Evolutionary conservation across 495 filamentous ascomycete species (phyloP), one percentile per base, ranked within the genome.

Genomic region (Tuber microsphaerosporum): DNA sequence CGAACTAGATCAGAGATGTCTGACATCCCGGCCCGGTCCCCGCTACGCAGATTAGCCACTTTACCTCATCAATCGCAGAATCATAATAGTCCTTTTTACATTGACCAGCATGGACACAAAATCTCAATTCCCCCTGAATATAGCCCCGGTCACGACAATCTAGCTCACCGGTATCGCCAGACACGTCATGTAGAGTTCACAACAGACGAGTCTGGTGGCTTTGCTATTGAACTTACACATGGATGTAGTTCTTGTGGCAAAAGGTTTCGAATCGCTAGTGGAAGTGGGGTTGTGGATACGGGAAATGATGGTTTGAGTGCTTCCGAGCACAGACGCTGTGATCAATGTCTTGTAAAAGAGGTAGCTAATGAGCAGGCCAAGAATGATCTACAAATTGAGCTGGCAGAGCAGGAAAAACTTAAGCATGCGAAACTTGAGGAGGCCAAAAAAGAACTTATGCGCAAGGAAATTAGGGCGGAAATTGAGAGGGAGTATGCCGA

Each of bases 381-480:
- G 16, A 31, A 65, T 34, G 5, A 65, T 19, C 5, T 34, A 65
- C 56, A 65, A 65, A 3, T 34, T 34, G 26, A 26, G 56, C 26
- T 34, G 34, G 26, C 2, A 43, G 72, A 75, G 41, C 71, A 75
- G 51, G 71, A 78, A n/a, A 75, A 78, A 56, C 39, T 76, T 19
- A 83, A 73, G 45, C 71, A 75, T 56, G 74, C 71, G 37, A 73
- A 80, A 17, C 75, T 74, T 43, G 39, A 74, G n/a, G 77, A 83
- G 56, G 65, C 76, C 69, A 75, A 79, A 48, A 70, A 80, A 76
- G 81, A 72, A 61, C 51, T 77, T 8, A 81, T 82, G 79, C 79
- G 73, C 70, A 74, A 65, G 26, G 26, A 84, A 76, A 76, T 81
- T 83, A 83, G 77, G 76, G 77, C 74, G 26, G 77, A 79, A 69